These are phyloP conservation scores for Fusarium sp. DNA, from an alignment of 2,329 filamentous ascomycete species.

Conservation along the genomic window DNA sequence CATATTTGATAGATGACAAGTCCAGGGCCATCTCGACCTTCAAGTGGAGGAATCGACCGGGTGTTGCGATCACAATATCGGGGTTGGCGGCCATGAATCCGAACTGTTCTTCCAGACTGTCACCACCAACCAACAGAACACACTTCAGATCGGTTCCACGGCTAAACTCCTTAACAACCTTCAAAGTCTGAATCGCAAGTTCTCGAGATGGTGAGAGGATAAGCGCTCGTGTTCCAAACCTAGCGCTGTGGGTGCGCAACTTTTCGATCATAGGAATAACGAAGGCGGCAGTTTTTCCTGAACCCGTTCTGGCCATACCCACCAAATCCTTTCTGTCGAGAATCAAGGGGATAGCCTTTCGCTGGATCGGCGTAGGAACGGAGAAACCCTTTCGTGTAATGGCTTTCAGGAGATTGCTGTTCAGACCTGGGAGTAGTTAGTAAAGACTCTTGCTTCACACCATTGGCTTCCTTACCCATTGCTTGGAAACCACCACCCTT, in stretches of 20 bases:
- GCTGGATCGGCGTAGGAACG: constrained; percentile 95
- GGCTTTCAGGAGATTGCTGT: constrained; percentile 84
- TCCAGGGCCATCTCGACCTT: constrained; percentile 97
- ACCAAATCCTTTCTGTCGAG: constrained; percentile 95
- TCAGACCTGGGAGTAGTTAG: constrained; percentile 68
- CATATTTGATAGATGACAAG: constrained; percentile 89
- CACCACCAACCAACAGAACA: constrained; percentile 92
- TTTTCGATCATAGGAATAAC: constrained; percentile 98
- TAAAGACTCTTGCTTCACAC: neutral
- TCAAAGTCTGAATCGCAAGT: constrained; percentile 91
- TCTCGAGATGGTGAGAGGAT: constrained; percentile 94
- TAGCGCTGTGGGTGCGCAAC: constrained; percentile 86
- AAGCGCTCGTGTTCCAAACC: constrained; percentile 85
- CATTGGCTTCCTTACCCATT: constrained; percentile 71
- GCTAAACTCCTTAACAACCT: constrained; percentile 95
- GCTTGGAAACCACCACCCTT: constrained; percentile 97
- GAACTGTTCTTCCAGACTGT: constrained; percentile 96
- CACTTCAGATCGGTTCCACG: constrained; percentile 90
- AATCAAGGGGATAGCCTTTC: constrained; percentile 93
- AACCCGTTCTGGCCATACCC: constrained; percentile 98
- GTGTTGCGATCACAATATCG: constrained; percentile 96
- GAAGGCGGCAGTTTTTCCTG: constrained; percentile 97
- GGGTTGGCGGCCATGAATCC: constrained; percentile 92
- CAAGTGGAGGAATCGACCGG: constrained; percentile 93
- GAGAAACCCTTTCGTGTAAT: constrained; percentile 95